A percentile compares a stretch with the other conserved stretches of the same genome.
phyloP scores from a whole-genome alignment of 176 grass and related monocot species.

The Echinochloa phyllopogon region DNA sequence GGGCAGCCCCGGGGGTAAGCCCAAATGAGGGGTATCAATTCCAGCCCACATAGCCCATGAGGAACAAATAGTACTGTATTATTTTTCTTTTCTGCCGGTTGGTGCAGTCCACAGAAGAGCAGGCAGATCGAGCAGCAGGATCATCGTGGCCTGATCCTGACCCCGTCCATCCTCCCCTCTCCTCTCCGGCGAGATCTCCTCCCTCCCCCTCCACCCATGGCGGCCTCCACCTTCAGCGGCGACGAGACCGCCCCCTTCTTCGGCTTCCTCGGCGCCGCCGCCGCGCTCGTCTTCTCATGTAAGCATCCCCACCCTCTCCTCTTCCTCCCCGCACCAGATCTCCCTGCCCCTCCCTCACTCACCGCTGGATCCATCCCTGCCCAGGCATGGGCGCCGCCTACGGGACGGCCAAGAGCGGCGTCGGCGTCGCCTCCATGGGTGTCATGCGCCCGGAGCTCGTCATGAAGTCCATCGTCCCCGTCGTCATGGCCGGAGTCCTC shows the following conservation, averaged over 20 bases:
- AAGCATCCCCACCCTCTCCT: background rate
- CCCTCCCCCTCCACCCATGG: conserved; percentile 16
- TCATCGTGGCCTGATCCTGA: conserved; percentile 15
- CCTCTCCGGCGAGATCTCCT: conserved; percentile 23
- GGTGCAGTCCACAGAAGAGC: background rate
- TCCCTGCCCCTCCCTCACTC: background rate
- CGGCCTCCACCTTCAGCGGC: conserved; percentile 62
- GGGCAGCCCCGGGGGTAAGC: no score
- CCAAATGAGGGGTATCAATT: no score
- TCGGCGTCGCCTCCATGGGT: conserved; percentile 75
- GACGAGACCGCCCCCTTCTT: conserved; percentile 99
- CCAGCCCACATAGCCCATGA: background rate
- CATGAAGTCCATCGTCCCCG: conserved; percentile 85
- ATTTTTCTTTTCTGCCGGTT: background rate
- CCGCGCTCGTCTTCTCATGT: conserved; percentile 97
- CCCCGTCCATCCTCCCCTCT: background rate
- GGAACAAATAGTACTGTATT: background rate
- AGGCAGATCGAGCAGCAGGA: background rate
- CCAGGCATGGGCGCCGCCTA: conserved; percentile 76
- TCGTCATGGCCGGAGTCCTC: conserved; percentile 85
- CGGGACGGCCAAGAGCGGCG: conserved; percentile 75
- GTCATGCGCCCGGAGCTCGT: conserved; percentile 80
- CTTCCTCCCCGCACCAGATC: background rate
- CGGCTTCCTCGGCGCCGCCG: conserved; percentile 94
- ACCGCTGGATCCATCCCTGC: background rate